These are phyloP conservation scores for Inga leiocalycina DNA, from an alignment of 306 rosid genomes.

Conservation along the genomic window DNA sequence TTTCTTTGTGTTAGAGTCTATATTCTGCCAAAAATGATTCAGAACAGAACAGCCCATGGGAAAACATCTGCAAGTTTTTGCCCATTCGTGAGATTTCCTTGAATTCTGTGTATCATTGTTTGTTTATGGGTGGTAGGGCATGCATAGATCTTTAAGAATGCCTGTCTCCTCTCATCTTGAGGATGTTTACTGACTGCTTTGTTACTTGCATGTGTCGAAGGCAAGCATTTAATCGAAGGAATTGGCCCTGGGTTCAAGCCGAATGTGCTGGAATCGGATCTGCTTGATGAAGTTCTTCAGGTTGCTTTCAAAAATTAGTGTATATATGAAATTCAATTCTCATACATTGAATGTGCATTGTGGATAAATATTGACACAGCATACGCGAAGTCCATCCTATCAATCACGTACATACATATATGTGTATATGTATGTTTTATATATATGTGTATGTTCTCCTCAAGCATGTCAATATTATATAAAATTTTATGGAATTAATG, in stretches of 20 bases:
- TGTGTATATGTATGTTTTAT: too few relatives aligned
- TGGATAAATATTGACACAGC: neutral
- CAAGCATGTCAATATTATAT: neutral
- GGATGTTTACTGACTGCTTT: constrained; percentile 22
- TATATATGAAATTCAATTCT: constrained; percentile 10
- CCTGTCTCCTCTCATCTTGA: constrained; percentile 24
- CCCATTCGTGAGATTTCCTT: too few relatives aligned
- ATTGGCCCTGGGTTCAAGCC: constrained; percentile 71
- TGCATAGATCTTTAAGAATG: too few relatives aligned
- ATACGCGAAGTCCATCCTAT: neutral
- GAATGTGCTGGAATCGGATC: constrained; percentile 47
- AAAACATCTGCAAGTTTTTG: neutral
- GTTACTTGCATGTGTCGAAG: constrained; percentile 38
- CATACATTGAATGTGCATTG: constrained; percentile 1
- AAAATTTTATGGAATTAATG: neutral
- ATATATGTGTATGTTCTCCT: neutral
- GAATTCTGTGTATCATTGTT: too few relatives aligned
- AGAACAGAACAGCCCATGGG: neutral
- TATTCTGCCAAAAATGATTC: neutral
- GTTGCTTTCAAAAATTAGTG: constrained; percentile 40
- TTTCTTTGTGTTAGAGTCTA: neutral
- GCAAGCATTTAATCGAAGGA: constrained; percentile 77
- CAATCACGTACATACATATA: neutral
- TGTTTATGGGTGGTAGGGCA: too few relatives aligned
- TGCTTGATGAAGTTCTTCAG: constrained; percentile 74